Evolutionary conservation across 2,329 filamentous ascomycete species (phyloP), one percentile per base, ranked within the genome.

Genomic region (Aspergillus alliaceus): DNA sequence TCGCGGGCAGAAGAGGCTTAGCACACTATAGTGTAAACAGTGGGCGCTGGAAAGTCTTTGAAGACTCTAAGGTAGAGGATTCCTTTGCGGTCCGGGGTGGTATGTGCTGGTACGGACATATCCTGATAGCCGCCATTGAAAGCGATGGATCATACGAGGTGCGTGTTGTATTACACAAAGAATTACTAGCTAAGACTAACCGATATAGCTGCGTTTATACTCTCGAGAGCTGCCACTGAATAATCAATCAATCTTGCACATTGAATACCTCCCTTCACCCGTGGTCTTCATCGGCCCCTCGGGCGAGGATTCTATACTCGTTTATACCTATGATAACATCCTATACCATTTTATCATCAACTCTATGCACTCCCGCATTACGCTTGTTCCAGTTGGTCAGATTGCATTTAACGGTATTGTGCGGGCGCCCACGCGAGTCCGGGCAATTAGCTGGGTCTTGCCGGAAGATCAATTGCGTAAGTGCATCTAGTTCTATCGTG

Each of bases 101-200:
- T 6, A 96, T 99, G 93, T 98, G 93, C 72, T 99, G 95, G 95
- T 93, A 96, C 71, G 92, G 96, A 64, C 93, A 99, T 75, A 90
- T 98, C 31, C 81, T 99, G 18, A 90, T 98, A 55, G 93, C 92
- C 37, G 92, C 93, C 4, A 88, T 97, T n/a, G 95, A 99, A 74
- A 87, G 86, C 53, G 90, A 90, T 64, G 85, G 87, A 63, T 87
- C 87, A 22, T 92, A 92, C 67, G 90, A 96, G 78, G 83, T 85
- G 74, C 24, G 60, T 53, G 25, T 32, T 9, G 7, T 34, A 39
- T 46, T 27, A 20, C 14, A 34, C 24, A 49, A 11, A n/a, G 14
- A 22, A 24, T 6, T 4, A 8, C 6, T 32, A 22, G 40, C 22
- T 34, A 25, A 35, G 9, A 34, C 59, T 68, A 59, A 64, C 46